Base-by-base conservation (phyloP, 2,329 filamentous ascomycete genomes). In the Fusarium sp. region DNA sequence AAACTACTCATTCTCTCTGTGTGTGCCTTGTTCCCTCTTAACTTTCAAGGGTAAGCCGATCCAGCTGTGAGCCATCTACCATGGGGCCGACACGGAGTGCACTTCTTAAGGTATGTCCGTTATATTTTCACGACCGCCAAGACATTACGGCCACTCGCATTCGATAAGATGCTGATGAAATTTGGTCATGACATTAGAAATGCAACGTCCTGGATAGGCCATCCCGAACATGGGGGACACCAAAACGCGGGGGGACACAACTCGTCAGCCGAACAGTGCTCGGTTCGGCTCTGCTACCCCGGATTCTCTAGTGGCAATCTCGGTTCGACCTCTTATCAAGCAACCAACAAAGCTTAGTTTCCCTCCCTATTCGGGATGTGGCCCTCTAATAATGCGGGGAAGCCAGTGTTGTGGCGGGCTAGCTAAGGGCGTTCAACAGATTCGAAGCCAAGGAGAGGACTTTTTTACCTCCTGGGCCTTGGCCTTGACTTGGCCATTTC, bases 221-320 rank as follows among this genome's bases (percentile, higher is more conserved):
- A 14, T 2, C 12, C 17, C 30, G 14, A 38, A 32, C 54, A 15
- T 11, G 14, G 32, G 32, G 22, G 22, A 37, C 35, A 12, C 25
- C 38, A 30, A 57, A 50, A 50, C 11, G 35, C 37, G 56, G 20
- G 56, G 56, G 35, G 22, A 32, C 12, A 10, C 33, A 38, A 17
- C 20, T 58, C 45, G 32, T 27, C 56, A 59, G 33, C 35, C 35
- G 54, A 57, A 57, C 30, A 4, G 22, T 50, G 20, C 68, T 72
- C 71, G 71, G 71, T 73, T 73, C 71, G 71, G 71, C 61, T 35
- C 47, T 68, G 40, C 52, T 9, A 67, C 50, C 57, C 70, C 70
- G 69, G 50, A 25, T 22, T 25, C 54, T 37, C 11, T 62, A 52
- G 62, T 62, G 54, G 57, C 52, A 40, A 60, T 70, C 9, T 73